Conservation (phyloP, 2,329 filamentous ascomycete species). For the Fusarium tjaetaba region DNA sequence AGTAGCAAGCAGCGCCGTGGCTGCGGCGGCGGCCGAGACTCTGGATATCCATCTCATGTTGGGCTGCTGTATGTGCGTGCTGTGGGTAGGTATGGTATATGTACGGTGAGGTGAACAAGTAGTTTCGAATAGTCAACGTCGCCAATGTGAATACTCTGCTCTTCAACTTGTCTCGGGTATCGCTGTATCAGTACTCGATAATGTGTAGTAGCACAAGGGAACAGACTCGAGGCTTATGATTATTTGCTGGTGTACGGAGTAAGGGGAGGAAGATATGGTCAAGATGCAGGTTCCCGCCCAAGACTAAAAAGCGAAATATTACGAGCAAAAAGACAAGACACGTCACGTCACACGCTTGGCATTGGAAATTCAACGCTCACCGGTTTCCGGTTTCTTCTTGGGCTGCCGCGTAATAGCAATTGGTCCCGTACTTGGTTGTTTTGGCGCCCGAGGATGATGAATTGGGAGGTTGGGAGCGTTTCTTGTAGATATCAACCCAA, state of each 20-base stretch:
- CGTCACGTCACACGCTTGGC: constrained; percentile 24
- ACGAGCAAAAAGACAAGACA: neutral
- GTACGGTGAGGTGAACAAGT: constrained; percentile 3
- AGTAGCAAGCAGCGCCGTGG: constrained; percentile 39
- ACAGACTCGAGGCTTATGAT: neutral
- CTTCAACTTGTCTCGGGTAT: neutral
- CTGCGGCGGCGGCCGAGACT: constrained; percentile 30
- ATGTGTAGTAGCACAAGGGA: neutral
- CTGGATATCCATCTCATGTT: constrained; percentile 40
- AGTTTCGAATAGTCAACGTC: neutral
- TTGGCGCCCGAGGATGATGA: constrained; percentile 13
- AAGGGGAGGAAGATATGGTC: neutral
- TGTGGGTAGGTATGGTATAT: neutral
- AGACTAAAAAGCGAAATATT: constrained; percentile 4
- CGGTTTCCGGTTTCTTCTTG: constrained; percentile 20
- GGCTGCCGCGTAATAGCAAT: constrained; percentile 15
- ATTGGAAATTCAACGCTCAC: constrained; percentile 1
- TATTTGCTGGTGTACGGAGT: neutral
- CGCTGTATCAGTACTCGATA: neutral
- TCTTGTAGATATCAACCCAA: neutral
- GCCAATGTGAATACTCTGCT: neutral
- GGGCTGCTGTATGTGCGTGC: constrained; percentile 1
- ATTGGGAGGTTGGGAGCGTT: constrained; percentile 22
- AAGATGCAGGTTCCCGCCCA: constrained; percentile 16
- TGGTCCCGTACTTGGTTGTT: neutral